Conservation (phyloP, 2,329 filamentous ascomycete species). For the Fusarium anguioides region DNA sequence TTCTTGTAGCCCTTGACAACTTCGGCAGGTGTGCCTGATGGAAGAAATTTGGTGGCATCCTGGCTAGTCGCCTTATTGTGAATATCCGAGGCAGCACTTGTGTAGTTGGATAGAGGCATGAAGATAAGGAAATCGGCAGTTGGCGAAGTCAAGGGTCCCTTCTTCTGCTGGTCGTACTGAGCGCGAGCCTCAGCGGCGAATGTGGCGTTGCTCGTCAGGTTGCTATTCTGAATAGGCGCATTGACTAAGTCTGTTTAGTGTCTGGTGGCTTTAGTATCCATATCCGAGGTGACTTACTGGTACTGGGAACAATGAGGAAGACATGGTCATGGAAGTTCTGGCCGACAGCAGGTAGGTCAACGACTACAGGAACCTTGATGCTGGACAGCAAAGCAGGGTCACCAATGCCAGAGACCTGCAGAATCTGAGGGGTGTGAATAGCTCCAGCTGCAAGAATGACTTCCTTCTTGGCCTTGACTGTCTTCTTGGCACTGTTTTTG, state of each 20-base stretch:
- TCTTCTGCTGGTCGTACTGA: slow-evolving; percentile 19
- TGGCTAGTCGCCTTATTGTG: slow-evolving; percentile 14
- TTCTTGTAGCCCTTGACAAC: slow-evolving; percentile 30
- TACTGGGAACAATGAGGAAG: slow-evolving; percentile 2
- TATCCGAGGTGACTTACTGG: background rate
- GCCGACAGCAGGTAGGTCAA: slow-evolving; percentile 61
- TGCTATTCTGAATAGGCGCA: slow-evolving; percentile 17
- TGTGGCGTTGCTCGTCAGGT: slow-evolving; percentile 30
- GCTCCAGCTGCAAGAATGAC: slow-evolving; percentile 57
- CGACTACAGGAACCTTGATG: slow-evolving; percentile 54
- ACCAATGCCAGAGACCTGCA: slow-evolving; percentile 64
- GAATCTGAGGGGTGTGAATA: slow-evolving; percentile 56
- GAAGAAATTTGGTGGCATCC: slow-evolving; percentile 21
- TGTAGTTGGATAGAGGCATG: slow-evolving; percentile 28
- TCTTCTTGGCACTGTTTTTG: background rate
- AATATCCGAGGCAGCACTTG: slow-evolving; percentile 9
- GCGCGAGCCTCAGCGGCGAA: slow-evolving; percentile 28
- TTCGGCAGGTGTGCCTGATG: slow-evolving; percentile 11
- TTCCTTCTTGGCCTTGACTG: slow-evolving; percentile 47
- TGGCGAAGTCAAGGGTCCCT: slow-evolving; percentile 26
- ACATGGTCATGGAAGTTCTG: slow-evolving; percentile 58
- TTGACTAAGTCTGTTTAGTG: slow-evolving; percentile 5
- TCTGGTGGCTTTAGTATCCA: rapidly evolving
- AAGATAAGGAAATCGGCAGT: slow-evolving; percentile 31
- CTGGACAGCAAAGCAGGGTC: slow-evolving; percentile 49